Evolutionary conservation across 2,329 filamentous ascomycete genomes (phyloP).

Genomic region (Acarospora socialis): DNA sequence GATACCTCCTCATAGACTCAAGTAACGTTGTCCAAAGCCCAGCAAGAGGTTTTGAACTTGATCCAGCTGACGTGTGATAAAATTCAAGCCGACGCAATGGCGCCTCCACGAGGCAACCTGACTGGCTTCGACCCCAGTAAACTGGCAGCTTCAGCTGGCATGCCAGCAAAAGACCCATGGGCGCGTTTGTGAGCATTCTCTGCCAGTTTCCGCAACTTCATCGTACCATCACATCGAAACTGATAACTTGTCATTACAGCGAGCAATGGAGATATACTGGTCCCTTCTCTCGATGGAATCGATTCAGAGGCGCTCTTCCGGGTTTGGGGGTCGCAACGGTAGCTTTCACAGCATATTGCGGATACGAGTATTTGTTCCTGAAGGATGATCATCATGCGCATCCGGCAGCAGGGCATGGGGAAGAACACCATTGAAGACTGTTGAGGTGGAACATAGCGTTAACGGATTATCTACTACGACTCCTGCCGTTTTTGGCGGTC

Average conservation of each 20-base stretch:
- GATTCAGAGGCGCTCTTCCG: conserved; percentile 75
- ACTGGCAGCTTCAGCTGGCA: conserved; percentile 57
- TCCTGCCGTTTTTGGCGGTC: no score
- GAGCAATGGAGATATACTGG: conserved; percentile 93
- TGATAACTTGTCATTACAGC: conserved; percentile 34
- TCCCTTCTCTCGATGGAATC: conserved; percentile 74
- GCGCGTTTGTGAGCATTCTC: conserved; percentile 38
- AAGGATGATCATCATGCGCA: conserved; percentile 50
- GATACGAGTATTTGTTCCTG: conserved; percentile 78
- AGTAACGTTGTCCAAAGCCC: no score
- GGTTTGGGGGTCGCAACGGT: conserved; percentile 86
- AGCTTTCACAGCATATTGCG: conserved; percentile 79
- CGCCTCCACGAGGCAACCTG: conserved; percentile 50
- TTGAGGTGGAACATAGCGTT: no score
- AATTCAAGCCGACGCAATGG: conserved; percentile 29
- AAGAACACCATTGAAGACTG: conserved; percentile 41
- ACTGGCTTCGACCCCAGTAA: conserved; percentile 85
- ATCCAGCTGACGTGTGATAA: no score
- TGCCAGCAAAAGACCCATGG: conserved; percentile 48
- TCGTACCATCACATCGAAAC: no score
- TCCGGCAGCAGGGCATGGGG: conserved; percentile 35
- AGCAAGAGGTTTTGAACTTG: no score
- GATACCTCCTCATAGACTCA: no score
- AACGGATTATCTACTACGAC: no score
- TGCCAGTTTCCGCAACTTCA: conserved; percentile 2